Conservation (phyloP, 2,329 filamentous ascomycete species). For the Cladosporium sp. region DNA sequence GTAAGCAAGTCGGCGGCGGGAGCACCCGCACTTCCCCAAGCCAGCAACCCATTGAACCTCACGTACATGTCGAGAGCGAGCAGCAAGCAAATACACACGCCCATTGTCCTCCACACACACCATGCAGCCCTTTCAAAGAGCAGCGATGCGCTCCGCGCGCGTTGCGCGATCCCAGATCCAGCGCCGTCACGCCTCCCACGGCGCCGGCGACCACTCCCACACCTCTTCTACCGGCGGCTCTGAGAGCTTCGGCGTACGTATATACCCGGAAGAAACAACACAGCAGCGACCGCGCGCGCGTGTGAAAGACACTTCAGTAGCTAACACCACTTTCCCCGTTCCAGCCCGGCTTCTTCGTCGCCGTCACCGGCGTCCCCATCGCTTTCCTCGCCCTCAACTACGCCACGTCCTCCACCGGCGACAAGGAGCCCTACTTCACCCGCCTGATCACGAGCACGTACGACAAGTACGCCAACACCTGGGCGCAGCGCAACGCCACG, state of each 20-base stretch:
- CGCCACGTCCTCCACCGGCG: constrained; percentile 37
- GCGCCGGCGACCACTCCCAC: constrained; percentile 30
- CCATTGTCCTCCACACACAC: constrained; percentile 23
- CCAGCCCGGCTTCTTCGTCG: constrained; percentile 46
- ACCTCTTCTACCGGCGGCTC: constrained; percentile 26
- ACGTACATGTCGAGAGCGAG: background rate
- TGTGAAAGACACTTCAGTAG: background rate
- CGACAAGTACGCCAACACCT: constrained; percentile 49
- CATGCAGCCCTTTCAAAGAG: constrained; percentile 45
- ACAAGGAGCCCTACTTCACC: constrained; percentile 42
- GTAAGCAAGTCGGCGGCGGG: background rate
- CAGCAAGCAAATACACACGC: constrained; percentile 1
- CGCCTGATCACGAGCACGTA: constrained; percentile 56
- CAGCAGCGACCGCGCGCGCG: constrained; percentile 5
- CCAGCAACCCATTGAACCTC: constrained; percentile 11
- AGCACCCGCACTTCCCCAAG: constrained; percentile 5
- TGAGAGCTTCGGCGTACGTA: constrained; percentile 50
- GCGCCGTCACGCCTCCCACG: constrained; percentile 40
- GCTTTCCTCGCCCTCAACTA: constrained; percentile 38
- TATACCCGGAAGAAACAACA: constrained; percentile 1
- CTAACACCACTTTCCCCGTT: constrained; percentile 5
- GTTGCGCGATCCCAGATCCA: constrained; percentile 30
- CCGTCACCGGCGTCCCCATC: constrained; percentile 43
- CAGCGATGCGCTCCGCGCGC: constrained; percentile 39
- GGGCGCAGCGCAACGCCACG: constrained; percentile 54